Evolutionary conservation across 2,329 filamentous ascomycete genomes (phyloP), one percentile per base, ranked within the genome.

Genomic region (Fusarium luffae): DNA sequence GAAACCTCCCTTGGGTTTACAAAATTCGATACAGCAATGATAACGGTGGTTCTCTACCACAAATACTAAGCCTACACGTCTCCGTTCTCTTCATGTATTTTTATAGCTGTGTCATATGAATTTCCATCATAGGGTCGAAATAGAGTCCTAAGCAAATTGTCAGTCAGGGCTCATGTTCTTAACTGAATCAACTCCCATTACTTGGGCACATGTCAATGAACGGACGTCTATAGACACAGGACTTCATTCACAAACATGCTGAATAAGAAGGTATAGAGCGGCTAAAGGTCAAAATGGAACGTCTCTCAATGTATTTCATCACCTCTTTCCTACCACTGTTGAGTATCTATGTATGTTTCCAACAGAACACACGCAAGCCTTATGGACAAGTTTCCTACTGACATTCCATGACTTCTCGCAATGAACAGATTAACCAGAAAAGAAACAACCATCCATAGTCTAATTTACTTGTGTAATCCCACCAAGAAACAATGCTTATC

Each of bases 401-500:
- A 68, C 68, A 55, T 56, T 63, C 64, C 64, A 66, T 49, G 63
- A 63, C 59, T 59, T 69, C 50, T 64, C 44, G 56, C 62, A 62
- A 71, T 70, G 71, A 76, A 68, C 30, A 67, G 57, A 73, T 65
- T 68, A 76, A 68, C 70, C 69, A 72, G 67, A 76, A 76, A 74
- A 63, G 66, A 71, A 73, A 68, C 58, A 75, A 72, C 68, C 70
- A 57, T 72, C 72, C 73, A 50, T 74, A 75, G 72, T 78, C 76
- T 79, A 79, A 72, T 76, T 71, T 77, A 68, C 21, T 50, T 69
- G 69, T 73, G 69, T 67, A 68, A 61, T 48, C 54, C 72, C 69
- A 54, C 57, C 54, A 66, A 71, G 54, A 63, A 71, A 70, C 61
- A 73, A 76, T 75, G 62, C 72, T 64, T 68, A 60, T 76, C 69